These are phyloP conservation scores for Nicotiana obtusifolia DNA, from an alignment of 257 asterid genomes.

Conservation along the genomic window DNA sequence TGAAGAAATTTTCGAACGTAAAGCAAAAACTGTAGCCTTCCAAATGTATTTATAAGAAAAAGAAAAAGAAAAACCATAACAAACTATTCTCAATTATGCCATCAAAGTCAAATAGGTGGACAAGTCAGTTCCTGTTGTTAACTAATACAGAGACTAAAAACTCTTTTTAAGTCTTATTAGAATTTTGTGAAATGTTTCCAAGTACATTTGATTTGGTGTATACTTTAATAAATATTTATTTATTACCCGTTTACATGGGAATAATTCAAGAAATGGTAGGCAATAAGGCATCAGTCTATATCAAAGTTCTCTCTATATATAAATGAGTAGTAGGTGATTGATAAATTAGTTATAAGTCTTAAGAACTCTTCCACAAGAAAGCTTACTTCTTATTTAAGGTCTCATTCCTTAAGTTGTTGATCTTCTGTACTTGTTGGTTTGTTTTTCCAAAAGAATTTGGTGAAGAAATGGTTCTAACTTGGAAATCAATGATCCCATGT, in stretches of 20 bases:
- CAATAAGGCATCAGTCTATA: conserved; percentile 1
- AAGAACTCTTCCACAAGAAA: background rate
- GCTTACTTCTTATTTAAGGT: background rate
- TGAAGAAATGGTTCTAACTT: conserved; percentile 2
- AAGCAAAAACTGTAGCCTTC: background rate
- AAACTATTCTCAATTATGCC: background rate
- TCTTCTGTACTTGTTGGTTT: background rate
- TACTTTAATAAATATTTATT: background rate
- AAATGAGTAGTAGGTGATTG: conserved; percentile 11
- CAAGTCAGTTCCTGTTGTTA: conserved; percentile 5
- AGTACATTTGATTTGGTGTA: conserved; percentile 1
- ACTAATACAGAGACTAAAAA: conserved; percentile 12
- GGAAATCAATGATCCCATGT: conserved; percentile 15
- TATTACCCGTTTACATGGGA: background rate
- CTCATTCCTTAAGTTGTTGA: background rate
- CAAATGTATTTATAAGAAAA: background rate
- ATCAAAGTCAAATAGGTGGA: conserved; percentile 12
- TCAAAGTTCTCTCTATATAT: background rate
- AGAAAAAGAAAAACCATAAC: background rate
- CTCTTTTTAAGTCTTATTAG: background rate
- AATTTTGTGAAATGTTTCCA: background rate
- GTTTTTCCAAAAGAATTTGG: background rate
- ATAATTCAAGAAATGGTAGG: conserved; percentile 9
- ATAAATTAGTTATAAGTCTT: background rate
- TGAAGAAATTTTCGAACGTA: conserved; percentile 1